Conservation (phyloP, 2,329 filamentous ascomycete species). For the Penicillium crustosum region DNA sequence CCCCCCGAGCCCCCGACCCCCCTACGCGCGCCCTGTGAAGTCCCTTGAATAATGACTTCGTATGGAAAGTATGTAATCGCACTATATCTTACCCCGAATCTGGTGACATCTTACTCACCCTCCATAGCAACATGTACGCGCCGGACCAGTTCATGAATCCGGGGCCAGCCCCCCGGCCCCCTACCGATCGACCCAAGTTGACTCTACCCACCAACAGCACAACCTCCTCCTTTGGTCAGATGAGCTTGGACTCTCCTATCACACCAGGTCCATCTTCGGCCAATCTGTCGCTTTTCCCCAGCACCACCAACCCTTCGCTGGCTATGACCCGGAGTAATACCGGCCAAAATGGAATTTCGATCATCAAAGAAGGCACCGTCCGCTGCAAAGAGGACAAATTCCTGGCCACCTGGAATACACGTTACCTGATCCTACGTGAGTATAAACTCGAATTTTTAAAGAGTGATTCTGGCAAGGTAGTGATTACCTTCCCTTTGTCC, state of each 20-base stretch:
- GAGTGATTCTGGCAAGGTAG: slow-evolving; percentile 79
- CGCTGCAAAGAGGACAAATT: slow-evolving; percentile 75
- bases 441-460: slow-evolving; percentile 95
- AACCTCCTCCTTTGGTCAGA: slow-evolving; percentile 65
- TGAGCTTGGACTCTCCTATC: slow-evolving; percentile 67
- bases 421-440: slow-evolving; percentile 88
- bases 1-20: background rate
- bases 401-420: slow-evolving; percentile 83
- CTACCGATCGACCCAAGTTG: slow-evolving; percentile 74
- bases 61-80: slow-evolving; percentile 37
- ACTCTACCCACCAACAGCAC: slow-evolving; percentile 70
- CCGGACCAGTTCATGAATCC: slow-evolving; percentile 88
- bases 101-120: slow-evolving; percentile 4
- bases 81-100: background rate
- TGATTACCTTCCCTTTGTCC: slow-evolving; percentile 79
- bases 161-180: slow-evolving; percentile 87
- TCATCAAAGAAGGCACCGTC: slow-evolving; percentile 66
- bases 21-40: slow-evolving; percentile 1
- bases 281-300: slow-evolving; percentile 64
- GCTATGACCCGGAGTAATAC: slow-evolving; percentile 58
- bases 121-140: slow-evolving; percentile 55
- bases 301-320: slow-evolving; percentile 71
- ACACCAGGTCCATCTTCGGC: slow-evolving; percentile 44
- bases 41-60: slow-evolving; percentile 30
- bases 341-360: slow-evolving; percentile 65